These are phyloP conservation scores for Ceratocystis lukuohia DNA, from an alignment of 2,329 filamentous ascomycete genomes.

Conservation along the genomic window DNA sequence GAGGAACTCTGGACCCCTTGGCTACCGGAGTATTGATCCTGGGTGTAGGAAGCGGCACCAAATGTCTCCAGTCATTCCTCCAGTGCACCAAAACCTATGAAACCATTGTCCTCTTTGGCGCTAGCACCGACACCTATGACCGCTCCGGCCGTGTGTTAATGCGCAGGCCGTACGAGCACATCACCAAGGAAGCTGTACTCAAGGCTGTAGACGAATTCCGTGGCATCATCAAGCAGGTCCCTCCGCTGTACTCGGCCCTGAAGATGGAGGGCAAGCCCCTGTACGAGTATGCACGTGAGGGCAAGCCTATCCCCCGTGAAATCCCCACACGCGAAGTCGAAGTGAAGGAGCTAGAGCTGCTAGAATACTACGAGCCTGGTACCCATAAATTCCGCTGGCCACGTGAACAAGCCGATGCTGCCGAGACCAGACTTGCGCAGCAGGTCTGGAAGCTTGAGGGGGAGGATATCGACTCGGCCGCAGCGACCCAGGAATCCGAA, in stretches of 20 bases:
- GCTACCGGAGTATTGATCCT: constrained; percentile 87
- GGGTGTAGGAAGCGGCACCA: constrained; percentile 78
- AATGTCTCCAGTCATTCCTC: constrained; percentile 64
- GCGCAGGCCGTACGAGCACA: constrained; percentile 60
- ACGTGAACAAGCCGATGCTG: constrained; percentile 57
- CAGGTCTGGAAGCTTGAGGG: constrained; percentile 53
- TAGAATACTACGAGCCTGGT: constrained; percentile 76
- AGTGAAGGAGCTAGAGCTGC: constrained; percentile 60
- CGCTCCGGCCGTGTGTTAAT: constrained; percentile 69
- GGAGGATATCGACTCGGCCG: constrained; percentile 28
- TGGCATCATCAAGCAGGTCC: constrained; percentile 77
- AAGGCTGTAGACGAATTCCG: constrained; percentile 60
- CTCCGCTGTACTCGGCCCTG: constrained; percentile 83
- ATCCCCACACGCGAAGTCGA: constrained; percentile 71
- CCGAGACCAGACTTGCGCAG: constrained; percentile 64
- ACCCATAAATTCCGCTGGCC: constrained; percentile 71
- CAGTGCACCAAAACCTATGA: constrained; percentile 90
- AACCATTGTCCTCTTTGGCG: constrained; percentile 76
- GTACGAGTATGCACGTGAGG: constrained; percentile 90
- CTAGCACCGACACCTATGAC: constrained; percentile 87
- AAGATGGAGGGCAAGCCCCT: constrained; percentile 88
- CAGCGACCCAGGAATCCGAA: constrained; percentile 33
- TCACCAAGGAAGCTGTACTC: constrained; percentile 68
- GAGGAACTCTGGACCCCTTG: constrained; percentile 85
- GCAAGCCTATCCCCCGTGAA: constrained; percentile 70